Base-by-base conservation (phyloP, 371 early-diverging fungal species). In the Mortierella sp. region DNA sequence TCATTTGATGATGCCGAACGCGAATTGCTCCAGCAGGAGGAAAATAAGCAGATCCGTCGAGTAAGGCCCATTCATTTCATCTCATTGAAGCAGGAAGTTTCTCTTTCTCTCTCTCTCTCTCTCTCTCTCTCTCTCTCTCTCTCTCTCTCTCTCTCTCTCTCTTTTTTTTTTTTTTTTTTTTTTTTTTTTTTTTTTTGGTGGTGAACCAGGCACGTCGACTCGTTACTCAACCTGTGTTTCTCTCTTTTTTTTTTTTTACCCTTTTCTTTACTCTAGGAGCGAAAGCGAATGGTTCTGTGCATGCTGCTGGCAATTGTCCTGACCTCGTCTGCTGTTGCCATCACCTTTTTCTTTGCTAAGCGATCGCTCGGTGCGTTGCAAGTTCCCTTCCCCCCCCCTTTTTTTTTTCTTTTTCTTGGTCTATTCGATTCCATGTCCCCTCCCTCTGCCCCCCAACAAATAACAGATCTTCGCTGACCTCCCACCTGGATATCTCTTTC, bases 261-360 rank as follows among this genome's bases (percentile, higher is more conserved):
- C n/a, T 26, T 16, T 16, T 15, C 46, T 43, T 43, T 1, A 26
- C 26, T 21, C 7, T 62, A 76, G 77, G 77, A 76, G 43, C 56
- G 72, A 61, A 44, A 50, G 26, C 71, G 77, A n/a, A 56, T 76
- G 68, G 55, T 64, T 28, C 52, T 76, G 12, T 76, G 77, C 48
- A 28, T 76, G 55, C 45, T 29, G 18, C 25, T 76, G 43, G 77
- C 77, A 21, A 64, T 72, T 44, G 55, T 72, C 25, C 19, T 76
- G 53, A 76, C 72, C 23, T 68, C 77, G 23, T 71, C 77, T 16
- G 77, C 77, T 1, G 72, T 76, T 14, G 68, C 68, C 21, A 64
- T 71, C 43, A 76, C 77, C 15, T 71, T 61, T 58, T 72, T 68
- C 53, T 71, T 76, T 26, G 77, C 77, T 47, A 71, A 72, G 28